These are phyloP conservation scores for Emmonsiellopsis sp. DNA, from an alignment of 2,329 filamentous ascomycete genomes.

Conservation along the genomic window DNA sequence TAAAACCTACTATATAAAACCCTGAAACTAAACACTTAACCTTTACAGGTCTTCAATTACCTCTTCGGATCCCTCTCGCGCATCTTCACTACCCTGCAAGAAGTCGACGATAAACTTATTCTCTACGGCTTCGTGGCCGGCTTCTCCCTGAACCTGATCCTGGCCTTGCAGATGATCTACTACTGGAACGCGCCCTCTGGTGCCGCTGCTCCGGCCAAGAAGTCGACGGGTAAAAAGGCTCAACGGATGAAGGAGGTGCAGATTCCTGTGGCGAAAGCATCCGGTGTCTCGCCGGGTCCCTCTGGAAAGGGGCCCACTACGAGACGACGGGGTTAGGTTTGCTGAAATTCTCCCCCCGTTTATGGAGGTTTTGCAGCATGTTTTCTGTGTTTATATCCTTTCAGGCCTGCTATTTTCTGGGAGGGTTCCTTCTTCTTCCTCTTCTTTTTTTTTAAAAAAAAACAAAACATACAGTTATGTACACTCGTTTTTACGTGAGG, in stretches of 20 bases:
- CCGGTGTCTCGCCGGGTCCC: constrained; percentile 33
- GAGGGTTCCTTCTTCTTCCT: too few relatives aligned
- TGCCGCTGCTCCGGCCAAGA: constrained; percentile 7
- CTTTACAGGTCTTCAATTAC: constrained; percentile 85
- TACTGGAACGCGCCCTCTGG: constrained; percentile 68
- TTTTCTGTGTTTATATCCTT: background rate
- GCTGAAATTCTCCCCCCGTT: background rate
- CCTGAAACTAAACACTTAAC: background rate
- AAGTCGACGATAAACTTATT: constrained; percentile 94
- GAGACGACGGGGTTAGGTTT: constrained; percentile 41
- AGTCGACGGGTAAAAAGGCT: constrained; percentile 27
- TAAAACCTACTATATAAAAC: too few relatives aligned
- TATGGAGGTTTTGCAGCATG: background rate
- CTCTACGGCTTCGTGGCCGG: constrained; percentile 90
- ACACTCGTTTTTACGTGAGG: too few relatives aligned
- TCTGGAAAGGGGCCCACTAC: constrained; percentile 44
- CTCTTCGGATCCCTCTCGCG: constrained; percentile 83
- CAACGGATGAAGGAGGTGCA: constrained; percentile 10
- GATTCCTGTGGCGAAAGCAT: constrained; percentile 25
- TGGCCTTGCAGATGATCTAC: constrained; percentile 85
- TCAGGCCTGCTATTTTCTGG: background rate
- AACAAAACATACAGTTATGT: too few relatives aligned
- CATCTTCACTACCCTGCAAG: constrained; percentile 95
- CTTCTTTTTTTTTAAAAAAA: too few relatives aligned
- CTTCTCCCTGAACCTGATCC: constrained; percentile 76